These are phyloP conservation scores for Russula lepida DNA, from an alignment of 768 basidiomycete species.

Conservation along the genomic window DNA sequence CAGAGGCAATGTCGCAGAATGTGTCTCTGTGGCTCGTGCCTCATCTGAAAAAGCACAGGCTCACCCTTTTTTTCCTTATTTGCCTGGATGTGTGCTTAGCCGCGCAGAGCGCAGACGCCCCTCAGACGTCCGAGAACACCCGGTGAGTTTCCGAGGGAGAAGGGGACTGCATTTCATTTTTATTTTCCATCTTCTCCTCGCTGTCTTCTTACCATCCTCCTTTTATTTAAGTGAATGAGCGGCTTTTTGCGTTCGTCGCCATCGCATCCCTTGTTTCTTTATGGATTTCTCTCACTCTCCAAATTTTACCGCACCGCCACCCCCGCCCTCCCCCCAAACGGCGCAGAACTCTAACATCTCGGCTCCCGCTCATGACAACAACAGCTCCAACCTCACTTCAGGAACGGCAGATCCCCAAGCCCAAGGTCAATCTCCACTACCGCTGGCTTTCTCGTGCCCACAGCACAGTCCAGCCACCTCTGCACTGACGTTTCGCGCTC, in stretches of 20 bases:
- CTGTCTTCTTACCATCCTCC: not conserved
- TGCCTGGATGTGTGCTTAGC: not conserved
- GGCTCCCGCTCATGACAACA: not conserved
- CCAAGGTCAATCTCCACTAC: not conserved
- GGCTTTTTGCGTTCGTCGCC: not conserved
- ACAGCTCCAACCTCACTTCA: not conserved
- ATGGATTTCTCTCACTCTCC: not conserved
- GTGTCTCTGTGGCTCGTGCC: not conserved
- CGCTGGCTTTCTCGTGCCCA: not conserved
- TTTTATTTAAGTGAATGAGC: not conserved
- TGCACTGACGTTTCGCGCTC: constrained; percentile 45
- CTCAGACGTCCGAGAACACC: constrained; percentile 5
- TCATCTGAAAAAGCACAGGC: not conserved
- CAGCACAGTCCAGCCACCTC: not conserved
- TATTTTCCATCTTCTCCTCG: not conserved
- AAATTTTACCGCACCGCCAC: not conserved
- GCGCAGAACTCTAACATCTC: not conserved
- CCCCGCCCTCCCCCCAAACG: not conserved
- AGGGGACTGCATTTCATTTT: not conserved
- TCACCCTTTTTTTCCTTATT: not conserved
- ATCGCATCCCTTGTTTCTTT: not conserved
- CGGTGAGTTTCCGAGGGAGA: not conserved
- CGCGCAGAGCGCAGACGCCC: not conserved
- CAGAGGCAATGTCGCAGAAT: not conserved
- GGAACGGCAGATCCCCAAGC: not conserved